A percentile compares a stretch with the other conserved stretches of the same genome.
Conservation (phyloP, 768 basidiomycete genomes). For the Fistulinella prunicolor region DNA sequence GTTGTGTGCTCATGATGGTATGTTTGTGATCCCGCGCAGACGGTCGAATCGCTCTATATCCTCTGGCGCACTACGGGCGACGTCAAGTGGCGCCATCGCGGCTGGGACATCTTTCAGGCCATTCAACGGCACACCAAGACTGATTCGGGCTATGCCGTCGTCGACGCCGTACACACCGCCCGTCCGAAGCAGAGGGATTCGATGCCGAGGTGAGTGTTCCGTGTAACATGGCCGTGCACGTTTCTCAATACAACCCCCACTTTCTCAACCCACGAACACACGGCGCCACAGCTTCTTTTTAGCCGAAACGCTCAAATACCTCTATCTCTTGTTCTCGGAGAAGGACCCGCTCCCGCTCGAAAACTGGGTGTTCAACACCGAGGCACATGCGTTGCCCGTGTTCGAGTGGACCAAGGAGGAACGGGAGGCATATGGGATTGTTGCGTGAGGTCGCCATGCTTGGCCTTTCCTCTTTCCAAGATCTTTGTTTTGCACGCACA, state of each 20-base stretch:
- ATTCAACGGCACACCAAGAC: constrained; percentile 60
- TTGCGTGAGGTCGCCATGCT: too few relatives aligned
- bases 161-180: constrained; percentile 43
- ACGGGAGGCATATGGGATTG: constrained; percentile 38
- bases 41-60: constrained; percentile 69
- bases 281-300: constrained; percentile 58
- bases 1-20: neutral
- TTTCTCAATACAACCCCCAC: constrained; percentile 10
- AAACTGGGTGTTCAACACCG: constrained; percentile 61
- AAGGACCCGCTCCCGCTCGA: constrained; percentile 54
- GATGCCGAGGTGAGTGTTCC: constrained; percentile 64
- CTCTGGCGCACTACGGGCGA: constrained; percentile 71
- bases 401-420: constrained; percentile 62
- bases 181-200: constrained; percentile 42
- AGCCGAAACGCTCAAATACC: constrained; percentile 66
- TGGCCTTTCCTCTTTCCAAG: too few relatives aligned
- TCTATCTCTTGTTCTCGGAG: constrained; percentile 66
- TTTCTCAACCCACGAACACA: too few relatives aligned
- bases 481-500: too few relatives aligned
- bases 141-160: constrained; percentile 55
- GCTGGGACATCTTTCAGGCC: constrained; percentile 67
- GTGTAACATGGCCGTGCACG: too few relatives aligned
- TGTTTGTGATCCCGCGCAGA: constrained; percentile 38
- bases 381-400: constrained; percentile 77
- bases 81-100: constrained; percentile 63